Evolutionary conservation across 2,329 filamentous ascomycete species (phyloP).

Genomic region (Colletotrichum cordylinicola): DNA sequence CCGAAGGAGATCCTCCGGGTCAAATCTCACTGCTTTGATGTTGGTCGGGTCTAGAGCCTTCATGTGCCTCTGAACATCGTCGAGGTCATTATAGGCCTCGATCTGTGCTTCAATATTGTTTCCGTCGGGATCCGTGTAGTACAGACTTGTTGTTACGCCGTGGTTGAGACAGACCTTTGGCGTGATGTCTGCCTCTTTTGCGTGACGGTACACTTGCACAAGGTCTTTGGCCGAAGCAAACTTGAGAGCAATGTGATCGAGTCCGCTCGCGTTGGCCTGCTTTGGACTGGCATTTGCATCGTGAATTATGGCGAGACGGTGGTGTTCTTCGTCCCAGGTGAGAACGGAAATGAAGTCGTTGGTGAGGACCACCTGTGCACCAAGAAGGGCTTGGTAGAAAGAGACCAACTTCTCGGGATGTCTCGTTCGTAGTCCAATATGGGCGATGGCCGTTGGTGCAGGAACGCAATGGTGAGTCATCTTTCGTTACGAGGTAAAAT

Average conservation of each 20-base stretch:
- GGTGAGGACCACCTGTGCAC: not conserved
- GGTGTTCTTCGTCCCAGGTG: not conserved
- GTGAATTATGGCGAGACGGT: not conserved
- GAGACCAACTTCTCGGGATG: not conserved
- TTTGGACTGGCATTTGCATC: not conserved
- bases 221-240: not conserved
- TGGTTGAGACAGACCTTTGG: not conserved
- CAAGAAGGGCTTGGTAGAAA: not conserved
- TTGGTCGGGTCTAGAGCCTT: not conserved
- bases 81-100: not conserved
- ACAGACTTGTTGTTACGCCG: not conserved
- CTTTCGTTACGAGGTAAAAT: fast-evolving
- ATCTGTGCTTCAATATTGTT: not conserved
- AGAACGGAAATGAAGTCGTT: not conserved
- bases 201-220: not conserved
- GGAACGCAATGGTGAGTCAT: fast-evolving
- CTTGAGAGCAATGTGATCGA: not conserved
- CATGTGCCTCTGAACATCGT: not conserved
- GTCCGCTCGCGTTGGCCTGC: not conserved
- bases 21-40: not conserved
- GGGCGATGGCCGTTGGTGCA: fast-evolving
- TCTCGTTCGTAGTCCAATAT: not conserved
- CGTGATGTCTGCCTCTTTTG: not conserved
- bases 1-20: not conserved
- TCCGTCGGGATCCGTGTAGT: not conserved